Percentiles rank a stretch among this genome's conserved stretches.
phyloP scores from a whole-genome alignment of 352 stramenopile genomes.

The Plasmopara halstedii region DNA sequence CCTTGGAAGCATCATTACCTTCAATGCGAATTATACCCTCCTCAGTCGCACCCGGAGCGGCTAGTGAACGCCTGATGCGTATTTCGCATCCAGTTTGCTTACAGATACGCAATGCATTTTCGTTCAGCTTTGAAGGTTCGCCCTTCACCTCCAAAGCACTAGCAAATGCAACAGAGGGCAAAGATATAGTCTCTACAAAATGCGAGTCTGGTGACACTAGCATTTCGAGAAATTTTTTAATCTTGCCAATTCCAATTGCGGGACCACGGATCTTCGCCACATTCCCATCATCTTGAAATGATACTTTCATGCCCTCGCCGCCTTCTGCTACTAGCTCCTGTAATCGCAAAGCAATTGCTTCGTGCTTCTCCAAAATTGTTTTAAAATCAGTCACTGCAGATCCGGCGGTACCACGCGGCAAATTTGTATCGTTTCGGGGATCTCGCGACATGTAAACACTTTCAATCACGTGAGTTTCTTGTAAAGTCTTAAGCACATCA shows the following conservation, averaged over 20 bases:
- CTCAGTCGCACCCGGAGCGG: constrained; percentile 14
- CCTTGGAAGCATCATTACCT: constrained; percentile 47
- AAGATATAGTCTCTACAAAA: constrained; percentile 56
- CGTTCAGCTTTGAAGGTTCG: constrained; percentile 39
- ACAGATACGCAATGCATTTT: constrained; percentile 66
- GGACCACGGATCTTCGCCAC: constrained; percentile 62
- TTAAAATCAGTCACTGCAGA: constrained; percentile 35
- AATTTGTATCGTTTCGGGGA: constrained; percentile 4
- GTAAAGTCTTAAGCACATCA: constrained; percentile 51
- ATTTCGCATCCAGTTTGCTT: constrained; percentile 76
- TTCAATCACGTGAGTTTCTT: constrained; percentile 57
- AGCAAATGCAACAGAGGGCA: constrained; percentile 42
- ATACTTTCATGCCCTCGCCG: constrained; percentile 53
- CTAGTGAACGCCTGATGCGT: constrained; percentile 36
- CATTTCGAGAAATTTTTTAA: constrained; percentile 77
- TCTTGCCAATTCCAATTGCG: constrained; percentile 51
- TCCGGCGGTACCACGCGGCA: constrained; percentile 11
- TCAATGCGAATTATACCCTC: constrained; percentile 55
- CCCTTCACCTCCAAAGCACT: constrained; percentile 45
- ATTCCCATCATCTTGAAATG: constrained; percentile 59
- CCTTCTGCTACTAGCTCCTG: constrained; percentile 70
- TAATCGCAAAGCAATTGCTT: constrained; percentile 45
- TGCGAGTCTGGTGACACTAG: constrained; percentile 44
- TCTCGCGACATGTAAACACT: constrained; percentile 36
- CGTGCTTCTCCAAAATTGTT: constrained; percentile 46